Evolutionary conservation across 2,329 filamentous ascomycete species (phyloP), one percentile per base, ranked within the genome.

Genomic region (Diplodia mutila): DNA sequence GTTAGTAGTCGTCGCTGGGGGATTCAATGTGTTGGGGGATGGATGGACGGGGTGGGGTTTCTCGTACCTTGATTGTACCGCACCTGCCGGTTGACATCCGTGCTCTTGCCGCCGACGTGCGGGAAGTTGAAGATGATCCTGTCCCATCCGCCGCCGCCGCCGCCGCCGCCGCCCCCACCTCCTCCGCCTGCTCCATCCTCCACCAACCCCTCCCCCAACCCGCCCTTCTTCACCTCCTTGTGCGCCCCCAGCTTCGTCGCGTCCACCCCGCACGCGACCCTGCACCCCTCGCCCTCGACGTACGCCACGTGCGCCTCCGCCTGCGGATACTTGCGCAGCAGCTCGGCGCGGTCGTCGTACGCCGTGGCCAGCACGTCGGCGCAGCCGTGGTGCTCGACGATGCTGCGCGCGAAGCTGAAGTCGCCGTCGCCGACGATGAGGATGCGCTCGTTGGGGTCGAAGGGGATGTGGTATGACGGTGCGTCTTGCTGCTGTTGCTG

Each of bases 61-160:
- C 6, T 12, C 51, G 14, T 23, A 68, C 66, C 80, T 80, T 97
- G 94, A 81, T 99, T 98, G 78, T 92, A 88, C 67, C 95, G 89
- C 16, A 97, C 93, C 80, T 99, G 95, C 42, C 95, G 86, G 82
- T 97, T 97, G 67, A 97, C 91, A 81, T 98, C 94, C 72, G 91
- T 98, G 71, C 88, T 91, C 74, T 96, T 90, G 54, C 95, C 95
- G 70, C 95, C 95, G 3, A 96, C 91, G 81, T 99, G 95, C 42
- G 95, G 95, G 79, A 99, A 99, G 84, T 97, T 97, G 87, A 98
- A 99, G 71, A 94, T 85, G 70, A 98, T 90, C 67, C 88, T 86
- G 78, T 97, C 89, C 84, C 91, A 94, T 4, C 82, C 79, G 3
- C 80, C 79, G 73, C n/a, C 51, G 23, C 51, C 51, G 67, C 72